Conservation (phyloP, 1,284 basidiomycete genomes). For the Marasmius sp. region DNA sequence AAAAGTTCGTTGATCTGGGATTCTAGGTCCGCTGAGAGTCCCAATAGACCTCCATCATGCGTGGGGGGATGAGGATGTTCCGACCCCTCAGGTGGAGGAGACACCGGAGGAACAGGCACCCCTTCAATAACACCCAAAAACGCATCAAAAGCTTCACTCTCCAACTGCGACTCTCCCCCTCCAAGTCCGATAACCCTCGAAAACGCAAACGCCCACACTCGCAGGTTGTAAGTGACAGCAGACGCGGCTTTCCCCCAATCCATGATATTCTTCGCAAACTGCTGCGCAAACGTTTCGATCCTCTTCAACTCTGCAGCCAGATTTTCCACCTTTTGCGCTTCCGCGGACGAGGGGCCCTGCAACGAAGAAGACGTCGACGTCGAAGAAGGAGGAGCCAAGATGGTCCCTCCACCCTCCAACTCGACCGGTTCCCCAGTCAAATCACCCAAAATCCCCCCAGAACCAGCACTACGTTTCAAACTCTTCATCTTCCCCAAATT, state of each 20-base stretch:
- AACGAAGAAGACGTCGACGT: too few species aligned
- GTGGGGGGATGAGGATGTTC: too few species aligned
- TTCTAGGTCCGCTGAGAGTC: conserved; percentile 50
- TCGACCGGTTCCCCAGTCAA: too few species aligned
- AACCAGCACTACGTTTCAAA: conserved; percentile 18
- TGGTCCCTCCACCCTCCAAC: not conserved
- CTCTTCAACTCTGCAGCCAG: conserved; percentile 56
- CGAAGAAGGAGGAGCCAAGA: not conserved
- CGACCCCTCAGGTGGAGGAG: too few species aligned
- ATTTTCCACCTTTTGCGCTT: conserved; percentile 53
- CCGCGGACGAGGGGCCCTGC: conserved; percentile 36
- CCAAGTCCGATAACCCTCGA: conserved; percentile 66
- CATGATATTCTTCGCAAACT: conserved; percentile 56
- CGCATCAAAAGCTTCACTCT: conserved; percentile 70
- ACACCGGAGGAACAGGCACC: conserved; percentile 42
- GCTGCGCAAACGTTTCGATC: conserved; percentile 53
- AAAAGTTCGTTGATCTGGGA: conserved; percentile 50
- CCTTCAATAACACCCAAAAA: conserved; percentile 60
- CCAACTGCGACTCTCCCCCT: conserved; percentile 30
- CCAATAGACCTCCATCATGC: too few species aligned
- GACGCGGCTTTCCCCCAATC: conserved; percentile 59
- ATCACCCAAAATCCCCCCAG: too few species aligned
- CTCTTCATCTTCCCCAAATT: conserved; percentile 62
- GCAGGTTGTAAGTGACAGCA: conserved; percentile 44
- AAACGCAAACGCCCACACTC: conserved; percentile 64